These are phyloP conservation scores for Pleurotus sapidus DNA, from an alignment of 768 basidiomycete species.

Conservation along the genomic window DNA sequence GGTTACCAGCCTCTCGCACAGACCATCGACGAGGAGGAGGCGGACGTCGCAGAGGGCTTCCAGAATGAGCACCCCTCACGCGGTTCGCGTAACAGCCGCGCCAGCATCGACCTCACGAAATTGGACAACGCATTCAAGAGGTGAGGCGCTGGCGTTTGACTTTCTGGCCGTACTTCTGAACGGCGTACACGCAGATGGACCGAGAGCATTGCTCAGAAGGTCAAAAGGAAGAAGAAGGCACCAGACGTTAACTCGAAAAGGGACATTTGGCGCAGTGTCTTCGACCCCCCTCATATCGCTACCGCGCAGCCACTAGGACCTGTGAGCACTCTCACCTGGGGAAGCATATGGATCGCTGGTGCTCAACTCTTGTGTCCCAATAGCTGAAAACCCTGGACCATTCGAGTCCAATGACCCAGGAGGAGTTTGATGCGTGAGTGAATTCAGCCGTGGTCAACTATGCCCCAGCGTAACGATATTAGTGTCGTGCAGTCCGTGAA, in stretches of 20 bases:
- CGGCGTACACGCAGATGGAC: slow-evolving; percentile 59
- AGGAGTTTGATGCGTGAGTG: slow-evolving; percentile 67
- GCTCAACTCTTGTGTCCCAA: slow-evolving; percentile 3
- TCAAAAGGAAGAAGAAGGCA: slow-evolving; percentile 72
- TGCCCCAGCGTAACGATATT: slow-evolving; percentile 9
- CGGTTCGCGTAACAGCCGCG: slow-evolving; percentile 43
- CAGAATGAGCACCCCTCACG: slow-evolving; percentile 20
- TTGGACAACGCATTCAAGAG: slow-evolving; percentile 84
- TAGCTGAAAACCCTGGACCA: slow-evolving; percentile 83
- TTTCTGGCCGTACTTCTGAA: background rate
- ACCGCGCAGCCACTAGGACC: slow-evolving; percentile 27
- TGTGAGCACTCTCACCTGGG: slow-evolving; percentile 23
- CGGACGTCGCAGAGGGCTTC: slow-evolving; percentile 31
- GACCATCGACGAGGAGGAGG: slow-evolving; percentile 39
- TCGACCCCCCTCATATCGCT: slow-evolving; percentile 57
- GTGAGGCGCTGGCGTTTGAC: slow-evolving; percentile 27
- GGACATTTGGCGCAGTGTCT: slow-evolving; percentile 79
- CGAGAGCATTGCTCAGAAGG: slow-evolving; percentile 80
- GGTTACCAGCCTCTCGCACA: slow-evolving; percentile 48
- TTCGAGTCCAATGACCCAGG: slow-evolving; percentile 69
- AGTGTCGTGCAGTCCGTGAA: slow-evolving; percentile 66
- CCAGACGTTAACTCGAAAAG: slow-evolving; percentile 55
- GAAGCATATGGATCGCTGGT: too few species aligned
- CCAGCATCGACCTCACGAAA: slow-evolving; percentile 76
- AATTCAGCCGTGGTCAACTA: background rate